These are phyloP conservation scores for Pisolithus albus DNA, from an alignment of 768 basidiomycete species.

Conservation along the genomic window DNA sequence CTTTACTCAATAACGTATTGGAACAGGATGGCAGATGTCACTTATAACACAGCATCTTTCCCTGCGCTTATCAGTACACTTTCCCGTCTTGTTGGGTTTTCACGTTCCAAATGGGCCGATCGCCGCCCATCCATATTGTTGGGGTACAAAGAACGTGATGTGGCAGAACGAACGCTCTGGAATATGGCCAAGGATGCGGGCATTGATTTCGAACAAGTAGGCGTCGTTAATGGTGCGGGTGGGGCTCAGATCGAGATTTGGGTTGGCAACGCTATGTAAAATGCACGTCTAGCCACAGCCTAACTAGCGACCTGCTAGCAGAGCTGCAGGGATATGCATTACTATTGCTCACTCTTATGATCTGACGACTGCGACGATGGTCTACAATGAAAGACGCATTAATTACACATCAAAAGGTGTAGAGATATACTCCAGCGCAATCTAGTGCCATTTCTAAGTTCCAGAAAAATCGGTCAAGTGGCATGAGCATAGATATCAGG, in stretches of 20 bases:
- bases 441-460: no score
- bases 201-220: constrained; percentile 51
- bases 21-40: constrained; percentile 85
- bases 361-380: no score
- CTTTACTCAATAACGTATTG: background rate
- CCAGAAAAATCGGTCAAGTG: no score
- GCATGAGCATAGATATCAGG: no score
- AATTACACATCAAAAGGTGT: no score
- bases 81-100: constrained; percentile 34
- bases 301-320: no score
- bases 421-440: no score
- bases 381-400: no score
- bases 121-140: constrained; percentile 51
- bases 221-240: constrained; percentile 50
- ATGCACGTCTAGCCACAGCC: no score
- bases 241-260: constrained; percentile 67
- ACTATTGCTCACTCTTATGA: no score
- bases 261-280: constrained; percentile 33
- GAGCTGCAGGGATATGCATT: no score
- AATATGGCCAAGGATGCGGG: constrained; percentile 44
- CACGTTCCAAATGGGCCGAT: constrained; percentile 5
- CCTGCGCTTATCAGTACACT: constrained; percentile 70
- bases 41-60: constrained; percentile 86
- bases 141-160: constrained; percentile 85
- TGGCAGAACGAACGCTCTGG: constrained; percentile 73